Evolutionary conservation across 2,329 filamentous ascomycete genomes (phyloP), one percentile per base, ranked within the genome.

Genomic region (Pyricularia sp.): DNA sequence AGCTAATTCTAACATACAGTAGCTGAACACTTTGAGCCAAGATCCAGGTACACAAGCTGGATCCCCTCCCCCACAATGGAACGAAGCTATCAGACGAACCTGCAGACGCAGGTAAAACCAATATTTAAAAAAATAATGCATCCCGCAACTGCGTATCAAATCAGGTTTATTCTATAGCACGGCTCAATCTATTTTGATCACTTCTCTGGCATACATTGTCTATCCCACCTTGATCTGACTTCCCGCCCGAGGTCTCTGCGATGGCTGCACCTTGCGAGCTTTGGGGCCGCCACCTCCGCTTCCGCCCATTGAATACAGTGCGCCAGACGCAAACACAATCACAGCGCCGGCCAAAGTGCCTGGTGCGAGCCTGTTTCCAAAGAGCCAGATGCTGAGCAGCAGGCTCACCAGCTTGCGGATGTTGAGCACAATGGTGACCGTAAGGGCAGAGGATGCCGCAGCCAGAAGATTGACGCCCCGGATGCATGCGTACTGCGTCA

Each of bases 401-500:
- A 98, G 85, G 74, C 94, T 97, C 69, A 97, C 90, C 25, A 99
- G 83, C 79, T 99, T 99, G 73, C 95, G 87, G 70, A 99, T 92
- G 77, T 98, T 99, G 70, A 99, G 84, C 65, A 98, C 93, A 74
- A 99, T 97, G 1, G 94, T 97, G 28, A 99, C 95, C 0, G 95
- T 98, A 69, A 99, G 85, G 0, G 95, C 96, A 3, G 94, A 94
- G 3, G 92, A 92, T 68, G 90, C 90, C 0, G 94, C 92, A 1
- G 92, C 94, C 4, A 99, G 84, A n/a, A 97, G 85, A 73, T 98
- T 98, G 69, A 99, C 95, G 1, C 95, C 95, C 3, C 94, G 91
- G 72, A 99, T 98, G 78, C 95, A 99, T 28, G 93, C 87, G 75
- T 97, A 93, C 79, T 99, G 95, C 3, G 95, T 98, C 66, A 96